phyloP scores from a whole-genome alignment of 2,329 filamentous ascomycete species.

The Didymella arachidicola region DNA sequence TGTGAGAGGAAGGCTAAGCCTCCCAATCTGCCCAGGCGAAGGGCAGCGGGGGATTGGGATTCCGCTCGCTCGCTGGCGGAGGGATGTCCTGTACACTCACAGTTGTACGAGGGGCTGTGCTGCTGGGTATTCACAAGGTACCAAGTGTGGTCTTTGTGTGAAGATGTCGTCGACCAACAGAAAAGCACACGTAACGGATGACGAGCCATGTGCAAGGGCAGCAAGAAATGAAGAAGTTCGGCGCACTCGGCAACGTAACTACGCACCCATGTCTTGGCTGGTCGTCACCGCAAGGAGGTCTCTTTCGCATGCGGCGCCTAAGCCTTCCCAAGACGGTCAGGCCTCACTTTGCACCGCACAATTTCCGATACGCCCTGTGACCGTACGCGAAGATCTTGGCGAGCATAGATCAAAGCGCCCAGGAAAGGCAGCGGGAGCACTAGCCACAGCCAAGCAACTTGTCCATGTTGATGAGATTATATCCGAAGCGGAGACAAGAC shows the following conservation, averaged over 20 bases:
- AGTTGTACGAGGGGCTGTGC: too few species aligned
- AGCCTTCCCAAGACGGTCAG: neutral
- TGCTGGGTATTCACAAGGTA: too few species aligned
- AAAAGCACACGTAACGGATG: too few species aligned
- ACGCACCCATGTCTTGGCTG: neutral
- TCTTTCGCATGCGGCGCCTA: neutral
- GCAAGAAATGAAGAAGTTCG: neutral
- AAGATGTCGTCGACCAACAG: too few species aligned
- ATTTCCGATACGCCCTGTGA: neutral
- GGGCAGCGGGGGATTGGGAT: neutral
- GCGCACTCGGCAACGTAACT: neutral
- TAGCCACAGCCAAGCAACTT: slow-evolving; percentile 5
- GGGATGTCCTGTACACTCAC: neutral
- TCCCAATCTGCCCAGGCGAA: neutral
- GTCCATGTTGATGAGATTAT: neutral
- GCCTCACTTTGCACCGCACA: neutral
- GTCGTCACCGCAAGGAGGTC: neutral
- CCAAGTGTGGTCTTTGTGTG: too few species aligned
- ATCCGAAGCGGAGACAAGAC: neutral
- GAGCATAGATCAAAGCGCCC: neutral
- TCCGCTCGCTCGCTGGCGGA: slow-evolving; percentile 1
- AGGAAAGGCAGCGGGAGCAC: slow-evolving; percentile 3
- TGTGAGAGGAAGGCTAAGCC: neutral
- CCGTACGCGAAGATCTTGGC: neutral
- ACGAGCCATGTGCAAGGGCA: neutral